Evolutionary conservation across 2,329 filamentous ascomycete genomes (phyloP), one percentile per base, ranked within the genome.

Genomic region (Microcyclosporella mali): DNA sequence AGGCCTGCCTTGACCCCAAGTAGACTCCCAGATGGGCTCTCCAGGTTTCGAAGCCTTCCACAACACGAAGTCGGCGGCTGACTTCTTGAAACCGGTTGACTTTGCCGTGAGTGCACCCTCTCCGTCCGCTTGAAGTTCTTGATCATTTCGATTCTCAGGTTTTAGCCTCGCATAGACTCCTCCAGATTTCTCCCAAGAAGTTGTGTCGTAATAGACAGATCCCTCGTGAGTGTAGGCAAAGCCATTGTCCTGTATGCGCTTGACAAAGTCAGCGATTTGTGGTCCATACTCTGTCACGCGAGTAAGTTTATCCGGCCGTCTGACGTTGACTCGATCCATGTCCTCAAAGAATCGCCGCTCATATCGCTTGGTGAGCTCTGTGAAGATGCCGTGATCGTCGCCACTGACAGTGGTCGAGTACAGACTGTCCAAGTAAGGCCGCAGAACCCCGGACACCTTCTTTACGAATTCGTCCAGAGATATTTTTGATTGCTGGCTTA

Each of bases 1-100:
- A 1, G 90, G 90, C 33, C 90, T 75, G 3, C 89, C 89, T 43
- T 81, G 74, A 3, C 90, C 88, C 89, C 90, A 97, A 3, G 81
- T 81, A 55, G 85, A 92, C 4, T 81, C 74, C 90, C 90, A 97
- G 52, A 79, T 85, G 0, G 90, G 90, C 71, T 97, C 90, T 33
- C 90, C 90, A 11, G 86, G 79, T 68, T 94, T 95, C 1, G 84
- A 89, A 41, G 83, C 81, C 65, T 97, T 97, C 89, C 88, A 95
- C 1, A 97, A 71, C 1, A 88, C 89, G 66, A 97, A 97, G 59
- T 97, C 89, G 6, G 84, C 82, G 1, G 82, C 72, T 17, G 79
- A 82, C 41, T 82, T 80, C 71, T 97, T 97, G 54, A 77, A 75
- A 1, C 70, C 69, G 4, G 71, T 70, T 36, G 55, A 55, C 41